Base-by-base conservation (phyloP, 1,284 basidiomycete species). In the Apiotrichum siamense region DNA sequence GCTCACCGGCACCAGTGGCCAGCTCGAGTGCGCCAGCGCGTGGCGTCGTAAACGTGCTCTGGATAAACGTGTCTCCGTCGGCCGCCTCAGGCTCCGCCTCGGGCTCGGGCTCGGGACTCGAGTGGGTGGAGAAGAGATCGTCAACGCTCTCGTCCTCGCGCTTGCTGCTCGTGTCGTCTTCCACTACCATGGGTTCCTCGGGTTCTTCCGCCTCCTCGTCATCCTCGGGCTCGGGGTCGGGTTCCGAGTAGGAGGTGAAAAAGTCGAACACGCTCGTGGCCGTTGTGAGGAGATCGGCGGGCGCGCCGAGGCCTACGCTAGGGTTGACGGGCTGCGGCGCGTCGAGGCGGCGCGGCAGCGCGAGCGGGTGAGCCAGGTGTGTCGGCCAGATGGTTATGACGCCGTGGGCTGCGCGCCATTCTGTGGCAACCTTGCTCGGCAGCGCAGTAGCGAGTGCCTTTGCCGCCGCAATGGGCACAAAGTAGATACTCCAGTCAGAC, bases 311-410 rank as follows among this genome's bases (percentile, higher is more conserved):
- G 15, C 53, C 53, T 3, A 42, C 18, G 11, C 41, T 38, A 3
- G 41, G 36, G 21, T 37, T 20, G 11, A 37, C 42, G 11, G 47
- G 31, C 15, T 5, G 32, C 10, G 26, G 18, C 21, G 21, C 21
- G 18, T 24, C 15, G n/a, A 26, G 27, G 11, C 44, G 36, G 10
- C n/a, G 29, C 15, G 44, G 37, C 0, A 41, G 46, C 7, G 55
- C 51, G 0, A 54, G 55, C 9, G 49, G 48, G 1, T 49, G 47
- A 18, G 36, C 52, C 11, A 71, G 59, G 40, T 66, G 63, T n/a
- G 54, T 61, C 1, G 69, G 69, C 69, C 69, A 71, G 5, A 71
- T 51, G 4, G 66, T 66, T 4, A 71, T 27, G 3, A 71, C 57
- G 13, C 69, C 69, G 27, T 59, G 48, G 20, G 45, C 46, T 21